Percentiles rank a stretch among this genome's conserved stretches.
These are phyloP conservation scores for Porphyrellus cyaneotinctus DNA, from an alignment of 768 basidiomycete species.

Conservation along the genomic window DNA sequence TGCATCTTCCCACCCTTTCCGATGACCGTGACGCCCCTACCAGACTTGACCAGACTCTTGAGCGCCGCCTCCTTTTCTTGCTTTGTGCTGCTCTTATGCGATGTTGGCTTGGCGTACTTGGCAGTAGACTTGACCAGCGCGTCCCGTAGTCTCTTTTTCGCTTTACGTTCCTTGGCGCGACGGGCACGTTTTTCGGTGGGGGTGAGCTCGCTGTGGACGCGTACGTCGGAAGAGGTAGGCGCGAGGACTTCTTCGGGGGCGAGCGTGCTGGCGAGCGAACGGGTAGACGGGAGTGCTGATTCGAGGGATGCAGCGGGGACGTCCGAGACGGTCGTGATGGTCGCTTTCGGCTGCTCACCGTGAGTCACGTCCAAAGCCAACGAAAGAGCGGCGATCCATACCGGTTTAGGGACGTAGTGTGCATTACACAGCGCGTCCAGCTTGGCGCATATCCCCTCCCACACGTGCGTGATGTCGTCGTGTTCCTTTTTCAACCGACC, in stretches of 20 bases:
- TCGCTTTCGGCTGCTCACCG: slow-evolving; percentile 70
- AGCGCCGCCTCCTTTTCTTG: slow-evolving; percentile 83
- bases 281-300: slow-evolving; percentile 83
- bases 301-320: slow-evolving; percentile 79
- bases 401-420: slow-evolving; percentile 92
- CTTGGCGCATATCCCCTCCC: slow-evolving; percentile 84
- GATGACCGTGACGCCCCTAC: slow-evolving; percentile 83
- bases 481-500: slow-evolving; percentile 88
- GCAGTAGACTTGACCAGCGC: slow-evolving; percentile 60
- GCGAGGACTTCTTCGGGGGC: slow-evolving; percentile 92
- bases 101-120: slow-evolving; percentile 48
- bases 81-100: slow-evolving; percentile 47
- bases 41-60: slow-evolving; percentile 76
- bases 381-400: slow-evolving; percentile 36
- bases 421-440: slow-evolving; percentile 93
- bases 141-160: slow-evolving; percentile 64
- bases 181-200: slow-evolving; percentile 75
- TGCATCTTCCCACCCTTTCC: slow-evolving; percentile 56
- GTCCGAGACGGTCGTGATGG: slow-evolving; percentile 81
- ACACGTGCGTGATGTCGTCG: slow-evolving; percentile 74
- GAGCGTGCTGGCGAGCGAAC: slow-evolving; percentile 72
- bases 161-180: slow-evolving; percentile 66
- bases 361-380: not conserved
- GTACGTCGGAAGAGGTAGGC: slow-evolving; percentile 47
- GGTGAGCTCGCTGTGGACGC: slow-evolving; percentile 75